Percentiles rank a stretch among this genome's conserved stretches.
phyloP scores from a whole-genome alignment of 2,329 filamentous ascomycete species.

The Verticillium tricorpus region DNA sequence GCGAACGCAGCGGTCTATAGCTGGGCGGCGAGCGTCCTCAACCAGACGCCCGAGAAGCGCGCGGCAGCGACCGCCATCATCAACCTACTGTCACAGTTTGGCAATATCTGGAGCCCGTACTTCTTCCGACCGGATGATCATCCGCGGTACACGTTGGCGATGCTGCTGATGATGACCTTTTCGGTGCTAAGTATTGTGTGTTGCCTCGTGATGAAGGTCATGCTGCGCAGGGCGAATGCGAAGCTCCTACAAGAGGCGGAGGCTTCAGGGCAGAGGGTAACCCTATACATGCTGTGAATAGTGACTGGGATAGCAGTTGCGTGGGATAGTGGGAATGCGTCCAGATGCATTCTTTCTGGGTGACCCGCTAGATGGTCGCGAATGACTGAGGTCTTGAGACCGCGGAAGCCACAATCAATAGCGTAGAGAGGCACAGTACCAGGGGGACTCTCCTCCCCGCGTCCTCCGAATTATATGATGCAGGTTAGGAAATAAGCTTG shows the following conservation, averaged over 20 bases:
- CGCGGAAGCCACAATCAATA: too few relatives aligned
- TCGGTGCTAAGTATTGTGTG: not conserved
- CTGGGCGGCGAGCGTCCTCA: slow-evolving; percentile 26
- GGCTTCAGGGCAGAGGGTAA: not conserved
- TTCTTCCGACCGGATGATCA: slow-evolving; percentile 25
- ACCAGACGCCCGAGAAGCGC: slow-evolving; percentile 30
- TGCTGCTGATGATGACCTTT: slow-evolving; percentile 16
- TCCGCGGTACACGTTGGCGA: slow-evolving; percentile 22
- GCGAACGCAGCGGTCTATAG: slow-evolving; percentile 27
- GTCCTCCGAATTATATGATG: too few relatives aligned
- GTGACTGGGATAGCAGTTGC: too few relatives aligned
- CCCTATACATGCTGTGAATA: not conserved
- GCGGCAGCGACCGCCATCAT: slow-evolving; percentile 27
- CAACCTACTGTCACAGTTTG: slow-evolving; percentile 29
- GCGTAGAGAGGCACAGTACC: too few relatives aligned
- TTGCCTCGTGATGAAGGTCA: not conserved
- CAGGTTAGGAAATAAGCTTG: too few relatives aligned
- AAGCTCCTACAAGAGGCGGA: not conserved
- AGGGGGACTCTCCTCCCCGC: too few relatives aligned
- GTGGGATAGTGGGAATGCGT: too few relatives aligned
- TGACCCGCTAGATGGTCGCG: too few relatives aligned
- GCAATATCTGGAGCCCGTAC: slow-evolving; percentile 32
- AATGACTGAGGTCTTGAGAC: too few relatives aligned
- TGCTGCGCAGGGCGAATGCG: not conserved
- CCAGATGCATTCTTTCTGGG: too few relatives aligned